These are phyloP conservation scores for Nitzschia sp. DNA, from an alignment of 108 stramenopile genomes.

Conservation along the genomic window DNA sequence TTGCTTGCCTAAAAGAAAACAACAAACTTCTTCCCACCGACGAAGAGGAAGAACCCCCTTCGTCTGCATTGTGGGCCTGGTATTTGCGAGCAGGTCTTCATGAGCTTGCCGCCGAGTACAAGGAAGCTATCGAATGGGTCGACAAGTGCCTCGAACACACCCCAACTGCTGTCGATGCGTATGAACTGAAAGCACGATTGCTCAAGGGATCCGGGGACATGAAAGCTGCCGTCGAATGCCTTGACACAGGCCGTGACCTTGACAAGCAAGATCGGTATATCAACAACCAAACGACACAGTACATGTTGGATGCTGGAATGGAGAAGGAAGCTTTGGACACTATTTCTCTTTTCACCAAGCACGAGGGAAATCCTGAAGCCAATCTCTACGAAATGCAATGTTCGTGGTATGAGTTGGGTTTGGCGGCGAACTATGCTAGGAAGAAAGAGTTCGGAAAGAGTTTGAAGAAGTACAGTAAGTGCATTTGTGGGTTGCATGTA, in stretches of 20 bases:
- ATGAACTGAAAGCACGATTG: slow-evolving; percentile 83
- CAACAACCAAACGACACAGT: slow-evolving; percentile 97
- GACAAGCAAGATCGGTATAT: slow-evolving; percentile 97
- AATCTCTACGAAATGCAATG: slow-evolving; percentile 98
- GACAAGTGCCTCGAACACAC: slow-evolving; percentile 90
- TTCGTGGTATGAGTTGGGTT: slow-evolving; percentile 96
- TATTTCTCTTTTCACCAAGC: slow-evolving; percentile 83
- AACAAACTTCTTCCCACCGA: slow-evolving; percentile 50
- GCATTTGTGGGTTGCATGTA: not conserved
- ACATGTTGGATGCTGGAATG: slow-evolving; percentile 88
- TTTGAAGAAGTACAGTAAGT: slow-evolving; percentile 85
- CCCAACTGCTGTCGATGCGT: slow-evolving; percentile 90
- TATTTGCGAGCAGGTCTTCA: slow-evolving; percentile 82
- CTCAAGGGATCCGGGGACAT: slow-evolving; percentile 87
- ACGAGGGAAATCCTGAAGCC: slow-evolving; percentile 93
- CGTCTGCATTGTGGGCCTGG: slow-evolving; percentile 82
- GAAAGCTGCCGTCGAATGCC: slow-evolving; percentile 76
- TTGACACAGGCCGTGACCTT: slow-evolving; percentile 87
- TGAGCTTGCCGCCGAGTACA: slow-evolving; percentile 77
- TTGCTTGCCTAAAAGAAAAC: slow-evolving; percentile 46
- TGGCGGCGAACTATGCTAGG: slow-evolving; percentile 64
- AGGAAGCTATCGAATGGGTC: slow-evolving; percentile 64
- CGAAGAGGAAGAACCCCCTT: slow-evolving; percentile 56
- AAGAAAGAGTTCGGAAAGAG: slow-evolving; percentile 68
- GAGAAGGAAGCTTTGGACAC: slow-evolving; percentile 73